Evolutionary conservation across 352 stramenopile species (phyloP).

Genomic region (Plasmopara muralis): DNA sequence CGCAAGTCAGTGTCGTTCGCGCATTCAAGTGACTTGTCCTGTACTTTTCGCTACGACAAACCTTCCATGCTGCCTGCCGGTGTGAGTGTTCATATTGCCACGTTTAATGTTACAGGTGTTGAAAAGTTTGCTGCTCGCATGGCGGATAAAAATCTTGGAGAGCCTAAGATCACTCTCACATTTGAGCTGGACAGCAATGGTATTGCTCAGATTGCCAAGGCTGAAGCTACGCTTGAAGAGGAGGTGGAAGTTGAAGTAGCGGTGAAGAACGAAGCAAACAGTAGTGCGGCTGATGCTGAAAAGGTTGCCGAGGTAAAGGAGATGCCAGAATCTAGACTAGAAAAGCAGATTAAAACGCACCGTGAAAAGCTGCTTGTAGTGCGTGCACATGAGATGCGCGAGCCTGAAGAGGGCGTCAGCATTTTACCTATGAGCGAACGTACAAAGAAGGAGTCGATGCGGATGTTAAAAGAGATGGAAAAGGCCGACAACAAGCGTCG

Average conservation of each 20-base stretch:
- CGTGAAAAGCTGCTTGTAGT: slow-evolving; percentile 67
- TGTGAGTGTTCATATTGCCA: slow-evolving; percentile 72
- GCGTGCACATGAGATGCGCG: slow-evolving; percentile 28
- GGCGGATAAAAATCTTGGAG: slow-evolving; percentile 80
- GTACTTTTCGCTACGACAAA: slow-evolving; percentile 90
- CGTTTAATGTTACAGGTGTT: slow-evolving; percentile 92
- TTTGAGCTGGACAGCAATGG: slow-evolving; percentile 92
- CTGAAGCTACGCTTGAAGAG: slow-evolving; percentile 87
- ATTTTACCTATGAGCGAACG: slow-evolving; percentile 59
- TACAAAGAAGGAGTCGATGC: slow-evolving; percentile 60
- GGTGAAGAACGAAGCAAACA: slow-evolving; percentile 41
- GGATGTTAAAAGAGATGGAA: slow-evolving; percentile 61
- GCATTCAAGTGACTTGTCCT: slow-evolving; percentile 87
- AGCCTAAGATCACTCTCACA: slow-evolving; percentile 91
- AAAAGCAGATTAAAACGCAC: slow-evolving; percentile 87
- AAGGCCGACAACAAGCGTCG: slow-evolving; percentile 60
- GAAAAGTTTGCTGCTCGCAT: slow-evolving; percentile 85
- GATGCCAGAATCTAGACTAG: slow-evolving; percentile 44
- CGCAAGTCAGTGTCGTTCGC: slow-evolving; percentile 95
- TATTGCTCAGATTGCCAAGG: slow-evolving; percentile 88
- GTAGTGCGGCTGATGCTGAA: slow-evolving; percentile 33
- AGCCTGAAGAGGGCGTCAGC: slow-evolving; percentile 31
- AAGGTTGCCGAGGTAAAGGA: slow-evolving; percentile 36
- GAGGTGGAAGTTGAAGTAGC: slow-evolving; percentile 69
- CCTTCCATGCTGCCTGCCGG: slow-evolving; percentile 63